These are phyloP conservation scores for Starmerella kuoi DNA, from an alignment of 805 yeast genomes.

Conservation along the genomic window DNA sequence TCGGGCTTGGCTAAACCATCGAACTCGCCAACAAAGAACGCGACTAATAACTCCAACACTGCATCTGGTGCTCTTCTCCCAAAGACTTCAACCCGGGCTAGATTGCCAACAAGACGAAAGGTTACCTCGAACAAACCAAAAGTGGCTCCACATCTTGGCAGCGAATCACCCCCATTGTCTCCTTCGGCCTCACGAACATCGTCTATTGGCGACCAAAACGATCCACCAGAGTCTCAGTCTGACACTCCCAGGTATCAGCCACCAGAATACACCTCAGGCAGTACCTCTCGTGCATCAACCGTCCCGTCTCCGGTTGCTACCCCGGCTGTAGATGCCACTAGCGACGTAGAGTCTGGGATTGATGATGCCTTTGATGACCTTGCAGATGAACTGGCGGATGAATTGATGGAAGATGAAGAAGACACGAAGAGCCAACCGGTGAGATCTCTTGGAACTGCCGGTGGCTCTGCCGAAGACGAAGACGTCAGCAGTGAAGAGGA, in stretches of 20 bases:
- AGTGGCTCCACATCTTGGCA: background rate
- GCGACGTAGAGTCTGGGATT: slow-evolving; percentile 5
- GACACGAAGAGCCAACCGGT: background rate
- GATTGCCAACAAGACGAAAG: slow-evolving; percentile 11
- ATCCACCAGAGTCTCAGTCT: background rate
- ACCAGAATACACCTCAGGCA: background rate
- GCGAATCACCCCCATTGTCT: background rate
- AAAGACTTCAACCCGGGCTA: slow-evolving; percentile 5
- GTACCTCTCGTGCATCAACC: background rate
- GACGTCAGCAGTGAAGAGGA: slow-evolving; percentile 21
- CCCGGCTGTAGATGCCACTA: background rate
- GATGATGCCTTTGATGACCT: slow-evolving; percentile 27
- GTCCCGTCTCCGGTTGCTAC: background rate
- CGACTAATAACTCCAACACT: background rate
- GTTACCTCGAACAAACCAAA: background rate
- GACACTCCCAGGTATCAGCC: background rate
- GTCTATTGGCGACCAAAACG: background rate
- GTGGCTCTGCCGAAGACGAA: slow-evolving; percentile 15
- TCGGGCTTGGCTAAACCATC: background rate
- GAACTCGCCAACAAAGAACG: background rate
- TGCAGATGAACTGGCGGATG: slow-evolving; percentile 26
- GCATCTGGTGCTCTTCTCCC: slow-evolving; percentile 3
- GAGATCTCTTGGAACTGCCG: slow-evolving; percentile 15
- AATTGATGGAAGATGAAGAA: slow-evolving; percentile 22
- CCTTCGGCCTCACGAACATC: background rate